Evolutionary conservation across 225 moss, liverwort and hornwort genomes (phyloP).

Genomic region (Bryoerythrophyllum caledonicum): DNA sequence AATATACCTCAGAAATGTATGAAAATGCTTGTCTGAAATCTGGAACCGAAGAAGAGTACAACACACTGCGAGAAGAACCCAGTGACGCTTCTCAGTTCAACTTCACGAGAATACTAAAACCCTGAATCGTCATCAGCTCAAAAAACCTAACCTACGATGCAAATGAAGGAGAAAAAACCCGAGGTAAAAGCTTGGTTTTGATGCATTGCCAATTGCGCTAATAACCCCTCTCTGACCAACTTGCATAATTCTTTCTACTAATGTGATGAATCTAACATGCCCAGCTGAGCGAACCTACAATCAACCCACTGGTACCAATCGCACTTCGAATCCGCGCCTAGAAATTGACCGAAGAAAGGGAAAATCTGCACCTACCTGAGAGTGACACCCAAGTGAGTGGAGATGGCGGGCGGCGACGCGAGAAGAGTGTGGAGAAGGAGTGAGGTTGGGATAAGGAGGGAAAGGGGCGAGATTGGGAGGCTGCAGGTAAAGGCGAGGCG

Average conservation of each 20-base stretch:
- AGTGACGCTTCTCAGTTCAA: not conserved
- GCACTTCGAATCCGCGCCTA: no score
- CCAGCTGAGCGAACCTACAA: no score
- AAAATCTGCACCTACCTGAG: not conserved
- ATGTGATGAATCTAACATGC: no score
- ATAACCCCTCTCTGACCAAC: no score
- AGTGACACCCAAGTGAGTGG: not conserved
- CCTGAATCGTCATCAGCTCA: not conserved
- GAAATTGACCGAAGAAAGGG: no score
- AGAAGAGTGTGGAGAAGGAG: not conserved
- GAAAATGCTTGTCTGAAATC: not conserved
- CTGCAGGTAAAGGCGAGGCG: not conserved
- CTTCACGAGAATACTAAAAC: not conserved
- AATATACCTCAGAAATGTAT: not conserved
- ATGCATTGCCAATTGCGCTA: no score
- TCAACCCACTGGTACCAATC: no score
- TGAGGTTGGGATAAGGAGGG: not conserved
- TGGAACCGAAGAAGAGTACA: not conserved
- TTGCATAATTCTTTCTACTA: no score
- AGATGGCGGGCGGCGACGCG: not conserved
- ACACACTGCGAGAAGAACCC: not conserved
- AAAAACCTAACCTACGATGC: not conserved
- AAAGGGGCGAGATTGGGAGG: not conserved
- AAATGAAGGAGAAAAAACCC: no score
- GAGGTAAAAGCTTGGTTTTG: not conserved